Percentiles rank a stretch among this genome's conserved stretches.
Evolutionary conservation across 2,329 filamentous ascomycete species (phyloP).

Genomic region (Pseudohalonectria lignicola): DNA sequence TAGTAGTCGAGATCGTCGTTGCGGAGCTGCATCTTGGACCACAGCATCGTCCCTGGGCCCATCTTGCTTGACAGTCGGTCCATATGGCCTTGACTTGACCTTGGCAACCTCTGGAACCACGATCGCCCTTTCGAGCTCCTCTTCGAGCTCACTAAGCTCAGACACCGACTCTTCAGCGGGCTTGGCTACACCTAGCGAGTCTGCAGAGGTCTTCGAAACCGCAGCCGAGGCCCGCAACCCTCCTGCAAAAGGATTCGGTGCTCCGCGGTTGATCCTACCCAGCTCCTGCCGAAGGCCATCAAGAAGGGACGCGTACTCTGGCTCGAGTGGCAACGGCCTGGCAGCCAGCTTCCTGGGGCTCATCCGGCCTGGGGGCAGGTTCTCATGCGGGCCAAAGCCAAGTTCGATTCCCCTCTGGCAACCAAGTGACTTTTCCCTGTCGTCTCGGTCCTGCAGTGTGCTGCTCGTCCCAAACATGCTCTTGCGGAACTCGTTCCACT

Average conservation of each 20-base stretch:
- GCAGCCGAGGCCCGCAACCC: slow-evolving; percentile 21
- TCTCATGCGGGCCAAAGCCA: slow-evolving; percentile 40
- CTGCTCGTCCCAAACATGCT: slow-evolving; percentile 25
- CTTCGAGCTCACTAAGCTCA: slow-evolving; percentile 42
- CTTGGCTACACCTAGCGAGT: neutral
- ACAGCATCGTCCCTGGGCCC: too few species aligned
- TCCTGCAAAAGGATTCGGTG: slow-evolving; percentile 4
- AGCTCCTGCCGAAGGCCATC: slow-evolving; percentile 29
- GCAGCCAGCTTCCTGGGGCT: slow-evolving; percentile 16
- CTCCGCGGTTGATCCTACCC: slow-evolving; percentile 10
- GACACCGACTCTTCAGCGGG: slow-evolving; percentile 25
- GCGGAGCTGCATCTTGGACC: too few species aligned
- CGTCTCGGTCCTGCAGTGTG: slow-evolving; percentile 12
- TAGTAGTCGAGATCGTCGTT: too few species aligned
- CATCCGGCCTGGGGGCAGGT: slow-evolving; percentile 28
- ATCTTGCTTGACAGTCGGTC: too few species aligned
- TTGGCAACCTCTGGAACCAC: too few species aligned
- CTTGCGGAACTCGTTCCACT: slow-evolving; percentile 61
- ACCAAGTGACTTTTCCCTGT: slow-evolving; percentile 8
- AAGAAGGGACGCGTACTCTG: slow-evolving; percentile 33
- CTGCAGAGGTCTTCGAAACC: neutral
- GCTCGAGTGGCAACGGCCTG: slow-evolving; percentile 15
- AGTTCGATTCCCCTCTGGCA: slow-evolving; percentile 36
- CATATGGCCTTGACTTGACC: too few species aligned
- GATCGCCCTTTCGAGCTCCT: too few species aligned